Base-by-base conservation (phyloP, 2,329 filamentous ascomycete species). In the Pleomassaria siparia region DNA sequence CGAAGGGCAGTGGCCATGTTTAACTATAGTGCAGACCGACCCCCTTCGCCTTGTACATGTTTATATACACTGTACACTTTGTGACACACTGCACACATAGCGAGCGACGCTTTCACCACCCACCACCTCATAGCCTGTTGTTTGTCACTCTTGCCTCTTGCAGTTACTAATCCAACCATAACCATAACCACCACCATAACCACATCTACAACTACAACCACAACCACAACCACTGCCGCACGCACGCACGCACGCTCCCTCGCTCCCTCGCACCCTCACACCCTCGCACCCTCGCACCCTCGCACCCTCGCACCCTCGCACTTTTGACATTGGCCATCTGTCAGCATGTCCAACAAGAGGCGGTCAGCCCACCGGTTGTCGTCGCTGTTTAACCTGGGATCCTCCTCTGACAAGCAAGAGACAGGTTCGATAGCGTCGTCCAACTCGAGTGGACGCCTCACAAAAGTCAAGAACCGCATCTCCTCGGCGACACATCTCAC, bases 281-380 rank as follows among this genome's bases (percentile, higher is more conserved):
- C 11, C 42, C 40, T 37, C 30, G 37, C 46, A 11, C 11, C 22
- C 33, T 25, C 30, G 7, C 37, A 21, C 21, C 30, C 44, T 44
- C 33, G 43, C 40, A 33, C 26, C n/a, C 22, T 24, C 30, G 21
- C 22, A 15, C 11, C 42, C 40, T 37, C 30, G 37, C 46, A 11
- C n/a, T n/a, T n/a, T 28, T n/a, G 16, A 28, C 22, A 28, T 40
- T 40, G 6, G 22, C 15, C 11, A 28, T 11, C 48, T 43, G 47
- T 44, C 35, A 43, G 26, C 25, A 59, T 60, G 52, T 39, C 52
- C 29, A 56, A 62, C 44, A 66, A 63, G 56, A 69, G 66, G 54
- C 62, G 60, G 42, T 57, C 65, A n/a, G 61, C 53, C 53, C 55
- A 56, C 39, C 52, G 67, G 50, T 59, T 71, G 44, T 70, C 66